Conservation (phyloP, 805 yeast genomes). For the Ogataea pilisensis region DNA sequence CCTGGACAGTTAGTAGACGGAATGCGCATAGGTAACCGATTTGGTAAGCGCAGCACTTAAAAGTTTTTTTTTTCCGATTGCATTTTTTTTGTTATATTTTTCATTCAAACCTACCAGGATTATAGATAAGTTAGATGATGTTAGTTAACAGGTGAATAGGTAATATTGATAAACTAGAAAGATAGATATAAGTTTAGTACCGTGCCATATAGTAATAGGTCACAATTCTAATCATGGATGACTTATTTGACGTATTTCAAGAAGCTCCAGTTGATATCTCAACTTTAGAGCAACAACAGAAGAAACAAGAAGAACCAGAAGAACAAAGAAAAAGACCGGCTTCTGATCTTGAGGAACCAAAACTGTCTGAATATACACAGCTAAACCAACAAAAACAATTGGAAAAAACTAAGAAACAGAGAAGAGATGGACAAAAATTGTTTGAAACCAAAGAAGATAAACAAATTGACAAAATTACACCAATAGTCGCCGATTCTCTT, state of each 20-base stretch:
- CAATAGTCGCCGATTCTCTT: conserved; percentile 80
- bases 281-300: conserved; percentile 15
- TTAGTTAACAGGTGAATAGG: too few relatives aligned
- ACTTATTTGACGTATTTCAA: conserved; percentile 58
- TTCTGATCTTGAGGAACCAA: conserved; percentile 6
- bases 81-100: neutral
- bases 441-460: conserved; percentile 16
- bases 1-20: too few relatives aligned
- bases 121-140: too few relatives aligned
- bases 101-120: too few relatives aligned
- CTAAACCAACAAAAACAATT: conserved; percentile 9
- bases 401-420: conserved; percentile 25
- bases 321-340: conserved; percentile 14
- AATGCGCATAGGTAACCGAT: conserved; percentile 1
- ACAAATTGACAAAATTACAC: conserved; percentile 36
- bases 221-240: conserved; percentile 35
- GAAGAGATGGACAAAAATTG: conserved; percentile 28
- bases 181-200: too few relatives aligned
- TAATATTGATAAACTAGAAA: too few relatives aligned
- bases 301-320: conserved; percentile 2
- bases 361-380: neutral
- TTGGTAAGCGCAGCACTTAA: neutral
- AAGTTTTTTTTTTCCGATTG: neutral
- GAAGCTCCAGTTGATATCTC: conserved; percentile 42
- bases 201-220: neutral